A percentile compares a stretch with the other conserved stretches of the same genome.
These are phyloP conservation scores for Quercus parvula DNA, from an alignment of 306 rosid species.

Conservation along the genomic window DNA sequence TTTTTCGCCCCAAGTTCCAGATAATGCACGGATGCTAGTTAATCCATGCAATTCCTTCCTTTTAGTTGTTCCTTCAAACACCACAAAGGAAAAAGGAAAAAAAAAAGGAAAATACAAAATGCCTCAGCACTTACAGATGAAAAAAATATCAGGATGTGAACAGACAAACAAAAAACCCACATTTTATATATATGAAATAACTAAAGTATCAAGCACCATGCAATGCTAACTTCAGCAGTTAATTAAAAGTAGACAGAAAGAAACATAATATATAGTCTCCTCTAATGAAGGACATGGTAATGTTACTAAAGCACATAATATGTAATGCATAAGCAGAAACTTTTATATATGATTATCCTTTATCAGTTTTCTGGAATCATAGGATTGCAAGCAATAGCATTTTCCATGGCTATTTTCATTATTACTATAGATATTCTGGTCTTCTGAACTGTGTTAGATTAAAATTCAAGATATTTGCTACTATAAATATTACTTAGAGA, in stretches of 20 bases:
- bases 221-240: no score
- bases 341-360: neutral
- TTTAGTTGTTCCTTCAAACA: conserved; percentile 75
- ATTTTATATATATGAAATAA: no score
- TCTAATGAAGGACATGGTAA: no score
- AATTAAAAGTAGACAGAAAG: no score
- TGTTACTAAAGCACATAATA: no score
- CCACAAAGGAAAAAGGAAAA: conserved; percentile 1
- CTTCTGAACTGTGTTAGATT: neutral
- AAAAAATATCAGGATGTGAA: neutral
- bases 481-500: neutral
- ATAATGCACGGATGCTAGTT: conserved; percentile 40
- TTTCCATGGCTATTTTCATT: neutral
- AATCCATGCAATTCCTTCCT: conserved; percentile 92
- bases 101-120: conserved; percentile 1
- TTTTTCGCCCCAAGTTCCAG: conserved; percentile 73
- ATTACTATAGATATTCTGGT: neutral
- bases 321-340: no score
- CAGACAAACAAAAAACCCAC: no score
- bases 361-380: neutral
- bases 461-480: neutral
- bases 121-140: neutral
- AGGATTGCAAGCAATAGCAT: neutral
- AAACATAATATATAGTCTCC: no score
- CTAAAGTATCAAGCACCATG: no score